A percentile compares a stretch with the other conserved stretches of the same genome.
These are phyloP conservation scores for Elsinoe arachidis DNA, from an alignment of 2,329 filamentous ascomycete species.

Conservation along the genomic window DNA sequence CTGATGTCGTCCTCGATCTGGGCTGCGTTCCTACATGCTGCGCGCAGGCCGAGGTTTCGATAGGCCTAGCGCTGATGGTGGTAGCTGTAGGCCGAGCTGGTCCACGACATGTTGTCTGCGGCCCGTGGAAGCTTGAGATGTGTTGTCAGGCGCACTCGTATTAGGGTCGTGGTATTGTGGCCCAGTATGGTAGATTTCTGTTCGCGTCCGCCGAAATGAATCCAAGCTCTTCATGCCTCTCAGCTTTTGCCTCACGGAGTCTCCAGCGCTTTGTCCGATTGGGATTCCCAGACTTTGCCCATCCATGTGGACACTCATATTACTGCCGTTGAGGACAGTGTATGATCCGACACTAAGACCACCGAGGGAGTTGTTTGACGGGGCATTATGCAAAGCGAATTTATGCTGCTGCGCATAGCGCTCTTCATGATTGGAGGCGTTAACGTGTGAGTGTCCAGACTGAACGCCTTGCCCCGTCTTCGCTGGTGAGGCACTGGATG, in stretches of 20 bases:
- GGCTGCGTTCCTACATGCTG: background rate
- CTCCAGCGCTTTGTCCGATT: background rate
- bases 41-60: background rate
- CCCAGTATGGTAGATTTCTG: background rate
- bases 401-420: background rate
- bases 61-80: background rate
- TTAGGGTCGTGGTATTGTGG: background rate
- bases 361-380: conserved; percentile 14
- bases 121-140: background rate
- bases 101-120: background rate
- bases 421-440: background rate
- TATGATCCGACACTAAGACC: conserved; percentile 17
- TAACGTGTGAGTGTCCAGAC: conserved; percentile 13
- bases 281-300: background rate
- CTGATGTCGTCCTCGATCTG: background rate
- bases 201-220: conserved; percentile 16
- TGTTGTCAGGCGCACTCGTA: background rate
- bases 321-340: conserved; percentile 16
- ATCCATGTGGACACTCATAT: conserved; percentile 12
- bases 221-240: conserved; percentile 24
- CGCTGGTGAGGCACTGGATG: background rate
- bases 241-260: conserved; percentile 19
- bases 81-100: background rate
- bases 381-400: conserved; percentile 12
- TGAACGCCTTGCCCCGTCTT: conserved; percentile 2